phyloP scores from a whole-genome alignment of 208 protist species.

The Leishmania aethiopica region DNA sequence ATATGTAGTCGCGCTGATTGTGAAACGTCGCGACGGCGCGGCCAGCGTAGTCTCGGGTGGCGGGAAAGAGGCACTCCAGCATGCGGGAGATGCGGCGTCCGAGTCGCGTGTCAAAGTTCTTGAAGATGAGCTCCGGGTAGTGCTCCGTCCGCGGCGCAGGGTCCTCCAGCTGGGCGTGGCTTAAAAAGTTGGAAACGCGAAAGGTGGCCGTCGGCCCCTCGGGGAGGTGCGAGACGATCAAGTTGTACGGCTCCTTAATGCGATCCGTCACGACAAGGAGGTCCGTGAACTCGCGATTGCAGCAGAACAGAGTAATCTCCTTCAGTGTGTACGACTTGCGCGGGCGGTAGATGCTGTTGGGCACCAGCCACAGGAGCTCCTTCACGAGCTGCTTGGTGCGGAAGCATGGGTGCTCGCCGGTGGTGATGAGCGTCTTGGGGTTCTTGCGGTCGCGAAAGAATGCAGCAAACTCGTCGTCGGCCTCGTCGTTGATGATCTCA shows the following conservation, averaged over 20 bases:
- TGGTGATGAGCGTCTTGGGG: slow-evolving; percentile 89
- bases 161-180: slow-evolving; percentile 80
- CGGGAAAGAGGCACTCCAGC: slow-evolving; percentile 90
- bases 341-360: slow-evolving; percentile 84
- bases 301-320: slow-evolving; percentile 92
- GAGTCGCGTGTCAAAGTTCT: slow-evolving; percentile 93
- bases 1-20: slow-evolving; percentile 95
- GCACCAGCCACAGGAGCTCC: slow-evolving; percentile 90
- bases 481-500: slow-evolving; percentile 87
- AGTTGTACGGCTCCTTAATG: slow-evolving; percentile 84
- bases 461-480: slow-evolving; percentile 88
- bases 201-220: slow-evolving; percentile 91
- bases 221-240: slow-evolving; percentile 91
- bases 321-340: slow-evolving; percentile 91
- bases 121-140: slow-evolving; percentile 94
- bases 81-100: slow-evolving; percentile 87
- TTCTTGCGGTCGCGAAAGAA: slow-evolving; percentile 76
- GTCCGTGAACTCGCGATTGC: slow-evolving; percentile 91
- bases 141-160: slow-evolving; percentile 87
- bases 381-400: slow-evolving; percentile 86
- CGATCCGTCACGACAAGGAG: slow-evolving; percentile 89
- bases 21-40: slow-evolving; percentile 93
- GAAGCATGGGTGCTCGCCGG: slow-evolving; percentile 85
- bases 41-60: slow-evolving; percentile 87
- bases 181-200: slow-evolving; percentile 86